Evolutionary conservation across 495 filamentous ascomycete species (phyloP).

Genomic region (Aspergillus olivimuriae): DNA sequence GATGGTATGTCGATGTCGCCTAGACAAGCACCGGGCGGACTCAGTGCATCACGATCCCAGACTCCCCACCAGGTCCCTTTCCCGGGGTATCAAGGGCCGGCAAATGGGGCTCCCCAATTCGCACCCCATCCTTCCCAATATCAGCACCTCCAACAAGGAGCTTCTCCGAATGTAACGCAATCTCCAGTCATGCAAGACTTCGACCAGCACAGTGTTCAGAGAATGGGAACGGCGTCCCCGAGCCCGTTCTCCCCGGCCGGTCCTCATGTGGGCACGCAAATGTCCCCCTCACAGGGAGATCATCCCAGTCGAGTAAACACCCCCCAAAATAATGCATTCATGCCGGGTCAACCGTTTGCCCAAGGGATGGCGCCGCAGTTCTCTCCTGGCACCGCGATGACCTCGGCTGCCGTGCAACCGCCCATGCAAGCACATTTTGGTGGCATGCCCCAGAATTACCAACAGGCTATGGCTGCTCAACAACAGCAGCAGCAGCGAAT

Average conservation of each 20-base stretch:
- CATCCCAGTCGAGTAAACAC: constrained; percentile 67
- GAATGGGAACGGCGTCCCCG: constrained; percentile 84
- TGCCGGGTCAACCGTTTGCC: constrained; percentile 50
- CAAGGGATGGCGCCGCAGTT: constrained; percentile 57
- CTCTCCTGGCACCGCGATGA: constrained; percentile 35
- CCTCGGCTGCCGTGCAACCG: constrained; percentile 23
- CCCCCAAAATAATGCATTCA: constrained; percentile 64
- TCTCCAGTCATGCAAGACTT: constrained; percentile 83
- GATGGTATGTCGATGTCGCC: constrained; percentile 81
- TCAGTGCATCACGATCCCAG: constrained; percentile 81
- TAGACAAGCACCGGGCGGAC: constrained; percentile 63
- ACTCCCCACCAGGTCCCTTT: constrained; percentile 73
- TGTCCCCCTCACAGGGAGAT: constrained; percentile 72
- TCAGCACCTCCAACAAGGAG: constrained; percentile 77
- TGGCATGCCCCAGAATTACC: constrained; percentile 45
- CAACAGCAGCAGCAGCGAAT: constrained; percentile 47
- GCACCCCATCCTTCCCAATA: constrained; percentile 57
- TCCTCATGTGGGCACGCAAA: constrained; percentile 67
- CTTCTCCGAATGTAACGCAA: constrained; percentile 74
- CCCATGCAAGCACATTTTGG: constrained; percentile 37
- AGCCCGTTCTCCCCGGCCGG: constrained; percentile 82
- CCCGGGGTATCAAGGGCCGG: constrained; percentile 54
- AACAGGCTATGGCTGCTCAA: constrained; percentile 43
- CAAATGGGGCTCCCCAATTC: constrained; percentile 50
- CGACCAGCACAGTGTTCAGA: constrained; percentile 60